Evolutionary conservation across 768 basidiomycete species (phyloP), one percentile per base, ranked within the genome.

Genomic region (Boletus rufocinnamomeus): DNA sequence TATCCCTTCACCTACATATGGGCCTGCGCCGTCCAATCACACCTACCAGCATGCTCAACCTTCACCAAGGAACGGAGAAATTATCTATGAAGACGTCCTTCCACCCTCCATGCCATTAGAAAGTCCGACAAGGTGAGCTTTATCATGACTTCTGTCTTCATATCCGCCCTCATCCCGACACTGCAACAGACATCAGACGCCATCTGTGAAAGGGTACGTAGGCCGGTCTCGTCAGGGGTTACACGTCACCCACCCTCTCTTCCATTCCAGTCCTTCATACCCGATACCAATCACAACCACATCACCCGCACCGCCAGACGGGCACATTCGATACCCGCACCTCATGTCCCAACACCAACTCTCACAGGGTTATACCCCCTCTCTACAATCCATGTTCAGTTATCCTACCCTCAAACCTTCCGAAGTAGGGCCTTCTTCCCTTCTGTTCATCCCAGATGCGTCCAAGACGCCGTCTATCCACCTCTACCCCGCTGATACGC

Each of bases 331-430:
- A 35, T 89, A 89, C 64, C 89, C 89, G 1, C 77, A 82, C 17
- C 81, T 92, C 35, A 93, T 93, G 91, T 85, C 86, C 1, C 82
- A 82, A 56, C 91, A 93, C 58, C 91, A 93, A 71, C 80, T 84
- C 56, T 79, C 75, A 51, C 91, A 93, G 66, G 91, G 91, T 40
- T 93, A 93, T 66, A 81, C 80, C 27, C 90, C 90, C 1, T 91
- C 88, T 6, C 71, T 86, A n/a, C 82, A 82, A 54, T 90, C 88
- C 25, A 91, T 90, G 87, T 91, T 90, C 70, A 59, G 68, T 67
- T 72, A 67, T 74, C 67, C 62, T 57, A 66, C 57, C 68, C 62
- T 72, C 71, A 60, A 64, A 70, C 61, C 69, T 51, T 64, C 72
- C 43, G 72, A 76, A 56, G 66, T 71, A 43, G 72, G 72, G 23